These are phyloP conservation scores for Skeletonema potamos DNA, from an alignment of 108 stramenopile genomes.

Conservation along the genomic window DNA sequence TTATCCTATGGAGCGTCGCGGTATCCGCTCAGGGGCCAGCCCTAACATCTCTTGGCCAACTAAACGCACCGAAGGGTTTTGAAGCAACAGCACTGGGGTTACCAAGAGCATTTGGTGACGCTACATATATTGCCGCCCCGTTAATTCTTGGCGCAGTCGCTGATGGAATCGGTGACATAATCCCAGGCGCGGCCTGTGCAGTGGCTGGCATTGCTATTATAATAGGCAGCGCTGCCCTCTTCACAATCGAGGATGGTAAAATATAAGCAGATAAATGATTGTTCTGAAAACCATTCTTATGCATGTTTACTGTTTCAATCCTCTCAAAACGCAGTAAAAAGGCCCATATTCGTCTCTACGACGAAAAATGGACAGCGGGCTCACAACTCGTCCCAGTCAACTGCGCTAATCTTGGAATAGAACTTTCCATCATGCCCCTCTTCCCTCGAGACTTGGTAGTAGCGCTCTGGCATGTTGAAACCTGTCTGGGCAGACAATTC, in stretches of 20 bases:
- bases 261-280: background rate
- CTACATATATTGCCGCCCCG: slow-evolving; percentile 74
- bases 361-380: background rate
- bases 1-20: slow-evolving; percentile 17
- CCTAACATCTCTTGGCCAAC: background rate
- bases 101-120: slow-evolving; percentile 70
- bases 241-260: background rate
- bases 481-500: slow-evolving; percentile 84
- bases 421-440: slow-evolving; percentile 74
- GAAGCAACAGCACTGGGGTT: slow-evolving; percentile 73
- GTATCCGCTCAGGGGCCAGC: slow-evolving; percentile 66
- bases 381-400: slow-evolving; percentile 81
- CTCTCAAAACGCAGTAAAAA: background rate
- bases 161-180: slow-evolving; percentile 34
- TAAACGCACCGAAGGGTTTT: background rate
- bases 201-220: slow-evolving; percentile 27
- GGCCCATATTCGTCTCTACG: background rate
- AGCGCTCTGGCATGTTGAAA: slow-evolving; percentile 94
- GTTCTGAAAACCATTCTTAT: background rate
- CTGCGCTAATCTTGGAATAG: slow-evolving; percentile 83
- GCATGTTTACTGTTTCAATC: background rate
- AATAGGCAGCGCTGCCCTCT: slow-evolving; percentile 28
- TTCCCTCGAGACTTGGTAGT: slow-evolving; percentile 91
- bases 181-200: slow-evolving; percentile 31
- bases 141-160: slow-evolving; percentile 59